phyloP scores from a whole-genome alignment of 164 flowering plant genomes.

The Vitis labrusca region DNA sequence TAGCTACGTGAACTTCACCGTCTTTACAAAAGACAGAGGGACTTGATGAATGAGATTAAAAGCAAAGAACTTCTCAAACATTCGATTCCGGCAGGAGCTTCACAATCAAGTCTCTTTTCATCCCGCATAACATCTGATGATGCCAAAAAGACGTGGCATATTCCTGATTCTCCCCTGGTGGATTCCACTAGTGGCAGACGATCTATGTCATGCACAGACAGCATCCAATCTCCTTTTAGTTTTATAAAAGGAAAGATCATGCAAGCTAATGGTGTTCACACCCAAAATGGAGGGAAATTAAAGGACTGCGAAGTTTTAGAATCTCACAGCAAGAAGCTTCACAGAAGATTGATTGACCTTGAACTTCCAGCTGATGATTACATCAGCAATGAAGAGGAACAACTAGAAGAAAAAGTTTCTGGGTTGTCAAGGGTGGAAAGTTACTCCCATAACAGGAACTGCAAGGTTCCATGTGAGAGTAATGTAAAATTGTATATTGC shows the following conservation, averaged over 20 bases:
- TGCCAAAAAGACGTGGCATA: slow-evolving; percentile 13
- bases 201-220: slow-evolving; percentile 7
- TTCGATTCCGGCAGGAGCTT: slow-evolving; percentile 7
- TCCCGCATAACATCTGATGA: slow-evolving; percentile 17
- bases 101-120: slow-evolving; percentile 16
- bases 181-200: slow-evolving; percentile 11
- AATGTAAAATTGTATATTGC: slow-evolving; percentile 8
- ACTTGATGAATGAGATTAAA: slow-evolving; percentile 44
- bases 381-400: slow-evolving; percentile 20
- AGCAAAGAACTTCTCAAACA: slow-evolving; percentile 14
- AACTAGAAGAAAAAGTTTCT: slow-evolving; percentile 15
- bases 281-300: slow-evolving; percentile 7
- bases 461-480: slow-evolving; percentile 2
- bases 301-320: slow-evolving; percentile 18
- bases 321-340: slow-evolving; percentile 12
- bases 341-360: slow-evolving; percentile 28
- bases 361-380: slow-evolving; percentile 29
- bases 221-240: slow-evolving; percentile 15
- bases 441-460: slow-evolving; percentile 2
- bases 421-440: slow-evolving; percentile 4
- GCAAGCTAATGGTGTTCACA: slow-evolving; percentile 6
- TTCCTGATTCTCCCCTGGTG: slow-evolving; percentile 2
- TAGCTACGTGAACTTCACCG: slow-evolving; percentile 63
- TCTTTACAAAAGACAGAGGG: slow-evolving; percentile 42
- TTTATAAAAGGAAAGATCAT: slow-evolving; percentile 11